Conservation (phyloP, 805 yeast genomes). For the Starmerella etchellsii region DNA sequence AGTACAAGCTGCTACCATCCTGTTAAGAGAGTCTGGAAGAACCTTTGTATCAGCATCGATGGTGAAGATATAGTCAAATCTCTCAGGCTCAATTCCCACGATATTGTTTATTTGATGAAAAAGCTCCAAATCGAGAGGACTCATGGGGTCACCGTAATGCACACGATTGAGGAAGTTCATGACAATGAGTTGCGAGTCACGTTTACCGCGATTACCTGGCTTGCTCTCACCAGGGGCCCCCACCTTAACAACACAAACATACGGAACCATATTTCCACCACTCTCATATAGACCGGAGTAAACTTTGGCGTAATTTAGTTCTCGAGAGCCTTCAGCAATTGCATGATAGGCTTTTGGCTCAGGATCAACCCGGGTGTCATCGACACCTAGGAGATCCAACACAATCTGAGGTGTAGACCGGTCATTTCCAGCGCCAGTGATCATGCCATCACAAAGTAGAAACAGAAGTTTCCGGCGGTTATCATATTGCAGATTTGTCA, state of each 20-base stretch:
- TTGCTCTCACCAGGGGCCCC: conserved; percentile 42
- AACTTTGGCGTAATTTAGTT: conserved; percentile 48
- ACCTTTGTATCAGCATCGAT: conserved; percentile 55
- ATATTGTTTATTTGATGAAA: conserved; percentile 43
- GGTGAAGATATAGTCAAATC: conserved; percentile 43
- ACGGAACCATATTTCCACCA: conserved; percentile 43
- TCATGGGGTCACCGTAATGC: conserved; percentile 48
- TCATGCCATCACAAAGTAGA: conserved; percentile 48
- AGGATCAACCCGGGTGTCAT: conserved; percentile 38
- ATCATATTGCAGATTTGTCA: conserved; percentile 43
- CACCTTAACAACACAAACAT: conserved; percentile 41
- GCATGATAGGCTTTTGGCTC: conserved; percentile 38
- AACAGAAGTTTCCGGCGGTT: conserved; percentile 43
- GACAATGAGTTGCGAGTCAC: conserved; percentile 48
- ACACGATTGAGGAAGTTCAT: conserved; percentile 49
- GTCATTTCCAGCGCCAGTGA: conserved; percentile 49
- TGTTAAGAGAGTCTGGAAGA: conserved; percentile 40
- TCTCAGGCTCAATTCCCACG: conserved; percentile 49
- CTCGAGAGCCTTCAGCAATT: conserved; percentile 46
- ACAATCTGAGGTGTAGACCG: conserved; percentile 43
- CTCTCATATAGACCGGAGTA: conserved; percentile 50
- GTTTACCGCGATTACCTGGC: conserved; percentile 55
- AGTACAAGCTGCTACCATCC: conserved; percentile 47
- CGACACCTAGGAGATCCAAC: conserved; percentile 35
- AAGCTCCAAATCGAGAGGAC: conserved; percentile 42